Conservation (phyloP, 1,139 yeast genomes). For the Candida freyschussii region DNA sequence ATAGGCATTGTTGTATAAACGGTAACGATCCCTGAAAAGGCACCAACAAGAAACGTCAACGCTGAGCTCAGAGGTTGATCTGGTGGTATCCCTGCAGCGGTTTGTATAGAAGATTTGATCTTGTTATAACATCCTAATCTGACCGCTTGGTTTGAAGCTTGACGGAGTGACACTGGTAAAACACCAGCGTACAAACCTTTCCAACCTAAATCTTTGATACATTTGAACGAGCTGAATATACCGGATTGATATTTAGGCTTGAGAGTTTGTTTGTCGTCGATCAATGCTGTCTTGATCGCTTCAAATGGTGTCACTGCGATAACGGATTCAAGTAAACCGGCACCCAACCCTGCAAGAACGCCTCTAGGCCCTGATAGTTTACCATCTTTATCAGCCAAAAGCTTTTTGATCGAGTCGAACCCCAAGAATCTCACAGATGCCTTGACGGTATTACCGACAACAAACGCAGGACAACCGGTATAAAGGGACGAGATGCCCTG, state of each 20-base stretch:
- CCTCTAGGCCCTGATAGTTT: conserved; percentile 87
- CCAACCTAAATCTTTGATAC: conserved; percentile 74
- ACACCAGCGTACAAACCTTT: conserved; percentile 85
- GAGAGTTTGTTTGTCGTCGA: conserved; percentile 80
- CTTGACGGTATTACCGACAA: conserved; percentile 91
- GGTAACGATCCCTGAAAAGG: conserved; percentile 88
- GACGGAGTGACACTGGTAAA: conserved; percentile 89
- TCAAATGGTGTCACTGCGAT: conserved; percentile 96
- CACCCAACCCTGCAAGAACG: conserved; percentile 92
- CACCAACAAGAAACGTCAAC: conserved; percentile 84
- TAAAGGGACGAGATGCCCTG: conserved; percentile 82
- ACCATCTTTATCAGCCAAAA: conserved; percentile 79
- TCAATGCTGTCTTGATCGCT: conserved; percentile 91
- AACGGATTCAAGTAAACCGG: conserved; percentile 87
- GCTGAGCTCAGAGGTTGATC: conserved; percentile 73
- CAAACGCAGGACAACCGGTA: conserved; percentile 97
- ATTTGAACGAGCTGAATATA: conserved; percentile 37
- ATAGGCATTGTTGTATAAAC: conserved; percentile 97
- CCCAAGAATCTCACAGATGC: conserved; percentile 94
- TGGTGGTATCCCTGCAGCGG: conserved; percentile 57
- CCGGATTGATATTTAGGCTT: conserved; percentile 65
- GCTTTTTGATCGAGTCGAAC: conserved; percentile 76
- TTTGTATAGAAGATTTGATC: conserved; percentile 77
- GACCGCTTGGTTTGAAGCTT: conserved; percentile 93
- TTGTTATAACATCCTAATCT: conserved; percentile 90